Conservation (phyloP, 176 grass and related monocot genomes). For the Carex parvula region DNA sequence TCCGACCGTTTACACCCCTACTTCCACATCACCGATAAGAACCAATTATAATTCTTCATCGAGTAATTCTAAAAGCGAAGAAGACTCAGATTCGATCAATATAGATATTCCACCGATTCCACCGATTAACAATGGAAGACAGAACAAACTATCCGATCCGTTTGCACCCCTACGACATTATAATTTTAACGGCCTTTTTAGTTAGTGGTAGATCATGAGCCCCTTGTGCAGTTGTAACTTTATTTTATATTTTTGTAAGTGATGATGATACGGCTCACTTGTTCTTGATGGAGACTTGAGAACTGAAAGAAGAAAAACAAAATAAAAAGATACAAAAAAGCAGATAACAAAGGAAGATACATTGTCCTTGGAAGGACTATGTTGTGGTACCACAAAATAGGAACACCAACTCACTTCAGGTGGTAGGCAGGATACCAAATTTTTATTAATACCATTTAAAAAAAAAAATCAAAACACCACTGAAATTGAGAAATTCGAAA, state of each 20-base stretch:
- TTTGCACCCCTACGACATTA: not conserved
- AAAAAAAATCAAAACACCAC: no score
- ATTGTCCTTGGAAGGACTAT: constrained; percentile 25
- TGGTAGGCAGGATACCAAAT: not conserved
- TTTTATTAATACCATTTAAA: no score
- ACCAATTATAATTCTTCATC: no score
- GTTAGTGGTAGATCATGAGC: not conserved
- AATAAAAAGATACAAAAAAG: not conserved
- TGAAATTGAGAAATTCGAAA: no score
- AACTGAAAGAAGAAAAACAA: not conserved
- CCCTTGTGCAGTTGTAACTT: not conserved
- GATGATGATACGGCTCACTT: not conserved
- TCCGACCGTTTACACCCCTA: no score
- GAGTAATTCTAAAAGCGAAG: no score
- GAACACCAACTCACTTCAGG: not conserved
- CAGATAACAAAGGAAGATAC: not conserved
- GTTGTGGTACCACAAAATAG: constrained; percentile 14
- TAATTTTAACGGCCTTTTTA: not conserved
- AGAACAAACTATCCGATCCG: no score
- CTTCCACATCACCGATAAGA: no score
- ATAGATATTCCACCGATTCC: no score
- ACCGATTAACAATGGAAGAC: no score
- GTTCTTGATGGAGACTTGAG: not conserved
- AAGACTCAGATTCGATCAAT: no score
- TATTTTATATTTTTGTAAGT: not conserved